Evolutionary conservation across 129 eudicot genomes (phyloP), one percentile per base, ranked within the genome.

Genomic region (Artemisia argyi): DNA sequence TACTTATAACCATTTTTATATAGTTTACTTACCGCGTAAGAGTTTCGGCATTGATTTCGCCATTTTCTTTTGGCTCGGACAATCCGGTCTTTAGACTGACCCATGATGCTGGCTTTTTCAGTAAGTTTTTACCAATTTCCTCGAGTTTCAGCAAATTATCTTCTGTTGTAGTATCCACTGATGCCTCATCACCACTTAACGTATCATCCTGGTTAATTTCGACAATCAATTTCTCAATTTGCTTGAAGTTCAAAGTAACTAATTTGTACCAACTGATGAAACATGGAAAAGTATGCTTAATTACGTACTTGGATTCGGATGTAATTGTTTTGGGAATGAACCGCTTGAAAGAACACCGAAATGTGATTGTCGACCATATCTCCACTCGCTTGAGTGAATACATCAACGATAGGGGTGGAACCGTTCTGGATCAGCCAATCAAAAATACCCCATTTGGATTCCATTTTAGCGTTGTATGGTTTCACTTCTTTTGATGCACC

Each of bases 391-490:
- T 78, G 88, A 51, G 74, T 85, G 71, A 66, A 85, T 3, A 79
- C 79, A 17, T 83, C 90, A 0, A 88, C 26, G 18, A 88, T 20
- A 44, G 90, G 95, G 22, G 68, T 72, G 3, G 83, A 80, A 9
- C 86, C 84, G 0, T 42, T 48, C 28, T 88, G 73, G 8, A 71
- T 3, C 49, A 88, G 66, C 90, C 95, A 88, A 16, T 75, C 78
- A 0, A 85, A 44, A 24, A 85, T 39, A 3, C 95, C 94, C 94
- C 88, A 88, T 56, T 78, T 83, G 20, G 88, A 78, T 54, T 82
- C 88, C 69, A 16, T 60, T n/a, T 77, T 15, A 4, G 90, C 81
- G 42, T 51, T 73, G 66, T 85, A 88, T 52, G 62, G 79, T 2
- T 75, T 18, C 44, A 78, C 76, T 7, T 16, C 28, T 74, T 77